Percentiles rank a stretch among this genome's conserved stretches.
Evolutionary conservation across 2,329 filamentous ascomycete genomes (phyloP).

Genomic region (Trichoderma hamatum): DNA sequence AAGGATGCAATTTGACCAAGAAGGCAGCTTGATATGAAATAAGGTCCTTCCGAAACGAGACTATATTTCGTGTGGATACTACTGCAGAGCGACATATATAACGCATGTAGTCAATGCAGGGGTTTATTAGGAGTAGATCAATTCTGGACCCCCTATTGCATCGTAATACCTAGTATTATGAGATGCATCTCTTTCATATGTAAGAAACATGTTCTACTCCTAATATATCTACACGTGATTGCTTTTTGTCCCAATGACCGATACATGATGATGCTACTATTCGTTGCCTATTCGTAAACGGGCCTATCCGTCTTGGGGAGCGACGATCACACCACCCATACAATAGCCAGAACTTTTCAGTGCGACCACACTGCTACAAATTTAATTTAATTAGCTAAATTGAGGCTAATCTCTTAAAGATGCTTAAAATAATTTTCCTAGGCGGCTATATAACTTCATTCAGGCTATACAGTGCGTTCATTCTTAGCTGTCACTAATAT

Average conservation of each 20-base stretch:
- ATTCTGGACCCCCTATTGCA: background rate
- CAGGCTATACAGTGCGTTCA: background rate
- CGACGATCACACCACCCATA: background rate
- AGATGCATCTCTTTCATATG: too few relatives aligned
- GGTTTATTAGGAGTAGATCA: background rate
- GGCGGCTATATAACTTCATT: constrained; percentile 7
- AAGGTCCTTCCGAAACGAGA: background rate
- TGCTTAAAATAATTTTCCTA: background rate
- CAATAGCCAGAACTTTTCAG: background rate
- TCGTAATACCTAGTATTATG: too few relatives aligned
- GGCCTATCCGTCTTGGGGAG: background rate
- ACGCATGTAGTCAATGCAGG: background rate
- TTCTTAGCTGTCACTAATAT: background rate
- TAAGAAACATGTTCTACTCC: background rate
- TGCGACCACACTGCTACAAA: constrained; percentile 4
- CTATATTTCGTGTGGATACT: background rate
- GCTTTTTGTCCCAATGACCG: background rate
- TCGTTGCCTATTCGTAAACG: background rate
- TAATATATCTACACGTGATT: background rate
- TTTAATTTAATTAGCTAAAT: background rate
- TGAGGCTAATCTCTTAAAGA: background rate
- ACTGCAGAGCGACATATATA: background rate
- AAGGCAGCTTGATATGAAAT: background rate
- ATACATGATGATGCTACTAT: background rate
- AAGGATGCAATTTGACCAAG: background rate